Percentiles rank a stretch among this genome's conserved stretches.
phyloP scores from a whole-genome alignment of 2,329 filamentous ascomycete species.

The Sarocladium strictum region DNA sequence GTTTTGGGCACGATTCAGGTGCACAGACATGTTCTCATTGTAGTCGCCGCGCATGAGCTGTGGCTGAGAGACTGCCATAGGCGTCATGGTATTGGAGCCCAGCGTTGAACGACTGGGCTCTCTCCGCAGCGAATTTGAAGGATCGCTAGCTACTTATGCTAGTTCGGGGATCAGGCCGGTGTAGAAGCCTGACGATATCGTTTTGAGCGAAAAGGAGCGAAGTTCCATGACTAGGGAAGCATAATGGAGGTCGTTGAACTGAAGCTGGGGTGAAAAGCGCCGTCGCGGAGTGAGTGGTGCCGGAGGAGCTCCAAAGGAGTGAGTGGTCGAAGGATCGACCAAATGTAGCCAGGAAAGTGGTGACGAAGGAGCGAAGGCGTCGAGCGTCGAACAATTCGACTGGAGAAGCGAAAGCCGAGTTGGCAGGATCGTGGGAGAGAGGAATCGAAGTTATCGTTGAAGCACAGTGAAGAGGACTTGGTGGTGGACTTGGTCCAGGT shows the following conservation, averaged over 20 bases:
- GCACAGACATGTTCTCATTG: background rate
- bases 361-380: background rate
- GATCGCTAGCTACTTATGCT: background rate
- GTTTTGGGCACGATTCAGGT: background rate
- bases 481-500: background rate
- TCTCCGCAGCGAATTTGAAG: background rate
- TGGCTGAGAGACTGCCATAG: background rate
- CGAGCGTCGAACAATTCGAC: background rate
- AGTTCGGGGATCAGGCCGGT: background rate
- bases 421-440: background rate
- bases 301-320: background rate
- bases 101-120: background rate
- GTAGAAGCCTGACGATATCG: background rate
- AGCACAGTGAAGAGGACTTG: background rate
- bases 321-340: background rate
- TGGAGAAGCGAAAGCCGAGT: background rate
- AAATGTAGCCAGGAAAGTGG: background rate
- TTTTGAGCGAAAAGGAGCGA: background rate
- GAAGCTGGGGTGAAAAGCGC: background rate
- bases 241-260: background rate
- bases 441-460: background rate
- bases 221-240: background rate
- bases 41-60: background rate
- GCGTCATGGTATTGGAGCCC: conserved; percentile 3
- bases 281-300: background rate